Conservation (phyloP, 176 grass and related monocot genomes). For the Avena insularis region DNA sequence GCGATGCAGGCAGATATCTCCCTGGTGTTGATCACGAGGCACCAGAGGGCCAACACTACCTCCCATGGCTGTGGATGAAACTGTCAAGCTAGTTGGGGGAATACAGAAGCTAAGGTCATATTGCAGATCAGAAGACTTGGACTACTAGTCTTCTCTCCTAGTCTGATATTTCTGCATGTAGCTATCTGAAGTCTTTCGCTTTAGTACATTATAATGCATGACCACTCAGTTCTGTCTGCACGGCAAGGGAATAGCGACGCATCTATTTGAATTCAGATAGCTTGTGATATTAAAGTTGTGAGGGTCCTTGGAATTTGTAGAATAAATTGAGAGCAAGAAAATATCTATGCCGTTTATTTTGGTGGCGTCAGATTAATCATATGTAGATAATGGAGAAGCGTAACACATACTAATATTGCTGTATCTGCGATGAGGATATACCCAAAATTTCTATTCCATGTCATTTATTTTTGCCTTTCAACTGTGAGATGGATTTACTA, state of each 20-base stretch:
- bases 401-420: too few relatives aligned
- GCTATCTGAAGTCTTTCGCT: neutral
- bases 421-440: neutral
- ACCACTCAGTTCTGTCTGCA: neutral
- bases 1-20: neutral
- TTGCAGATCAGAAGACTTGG: conserved; percentile 31
- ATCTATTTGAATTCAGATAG: neutral
- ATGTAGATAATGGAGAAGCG: neutral
- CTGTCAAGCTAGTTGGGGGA: neutral
- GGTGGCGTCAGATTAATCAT: neutral
- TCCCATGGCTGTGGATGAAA: neutral
- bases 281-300: neutral
- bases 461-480: neutral
- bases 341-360: neutral
- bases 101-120: neutral
- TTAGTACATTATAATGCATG: neutral
- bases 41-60: neutral
- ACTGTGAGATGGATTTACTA: neutral
- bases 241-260: neutral
- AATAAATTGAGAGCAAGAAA: neutral
- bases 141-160: neutral
- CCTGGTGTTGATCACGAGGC: conserved; percentile 1
- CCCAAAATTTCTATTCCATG: too few relatives aligned
- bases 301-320: neutral
- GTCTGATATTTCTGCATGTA: neutral